Conservation (phyloP, 345 rosid genomes). For the Corchorus capsularis region DNA sequence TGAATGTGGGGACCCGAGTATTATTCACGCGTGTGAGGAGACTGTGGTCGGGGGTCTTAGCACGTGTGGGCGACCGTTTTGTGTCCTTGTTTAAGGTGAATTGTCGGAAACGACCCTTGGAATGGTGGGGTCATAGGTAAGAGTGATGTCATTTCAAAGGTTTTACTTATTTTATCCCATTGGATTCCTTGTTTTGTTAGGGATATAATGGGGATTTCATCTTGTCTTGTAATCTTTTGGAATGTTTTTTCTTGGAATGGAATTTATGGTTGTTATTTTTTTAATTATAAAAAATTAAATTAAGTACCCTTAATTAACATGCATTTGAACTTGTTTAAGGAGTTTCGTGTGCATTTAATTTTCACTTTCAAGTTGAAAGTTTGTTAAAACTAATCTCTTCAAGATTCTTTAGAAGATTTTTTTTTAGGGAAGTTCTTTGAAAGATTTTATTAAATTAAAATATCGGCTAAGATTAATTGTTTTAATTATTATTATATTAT, state of each 20-base stretch:
- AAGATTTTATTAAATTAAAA: no score
- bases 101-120: slow-evolving; percentile 3
- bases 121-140: background rate
- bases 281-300: no score
- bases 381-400: background rate
- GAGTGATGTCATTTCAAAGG: background rate
- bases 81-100: background rate
- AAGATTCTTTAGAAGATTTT: no score
- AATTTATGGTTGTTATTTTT: no score
- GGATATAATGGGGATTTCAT: background rate
- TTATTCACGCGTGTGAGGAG: slow-evolving; percentile 15
- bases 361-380: background rate
- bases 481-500: no score
- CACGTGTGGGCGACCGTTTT: slow-evolving; percentile 18
- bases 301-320: no score
- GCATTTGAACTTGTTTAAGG: background rate
- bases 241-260: background rate
- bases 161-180: background rate
- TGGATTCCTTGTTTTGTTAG: background rate
- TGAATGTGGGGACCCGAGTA: slow-evolving; percentile 16
- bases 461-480: no score
- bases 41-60: slow-evolving; percentile 15
- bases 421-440: no score
- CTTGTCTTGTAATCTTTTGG: background rate
- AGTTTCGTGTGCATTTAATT: background rate